Conservation (phyloP, 768 basidiomycete species). For the Phallus indusiatus region DNA sequence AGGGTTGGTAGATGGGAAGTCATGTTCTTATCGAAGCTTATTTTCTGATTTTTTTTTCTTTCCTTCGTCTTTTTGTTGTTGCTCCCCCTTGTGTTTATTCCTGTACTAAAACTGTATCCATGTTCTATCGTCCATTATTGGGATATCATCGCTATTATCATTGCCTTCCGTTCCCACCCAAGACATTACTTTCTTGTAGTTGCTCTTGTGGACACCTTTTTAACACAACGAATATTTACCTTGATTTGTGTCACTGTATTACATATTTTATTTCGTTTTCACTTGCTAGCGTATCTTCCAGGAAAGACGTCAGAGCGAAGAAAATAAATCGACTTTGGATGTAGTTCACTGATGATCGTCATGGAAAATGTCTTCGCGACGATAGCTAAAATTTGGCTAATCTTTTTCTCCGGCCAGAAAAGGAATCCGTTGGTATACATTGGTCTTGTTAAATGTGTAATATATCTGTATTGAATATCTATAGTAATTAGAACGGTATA, state of each 20-base stretch:
- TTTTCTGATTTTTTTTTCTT: background rate
- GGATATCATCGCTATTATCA: background rate
- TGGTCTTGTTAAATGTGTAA: too few relatives aligned
- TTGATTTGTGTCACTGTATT: background rate
- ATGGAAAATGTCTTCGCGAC: background rate
- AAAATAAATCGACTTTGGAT: background rate
- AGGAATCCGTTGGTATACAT: too few relatives aligned
- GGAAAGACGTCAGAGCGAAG: background rate
- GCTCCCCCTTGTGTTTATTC: background rate
- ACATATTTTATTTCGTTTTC: background rate
- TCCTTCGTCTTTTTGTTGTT: background rate
- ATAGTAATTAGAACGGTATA: background rate
- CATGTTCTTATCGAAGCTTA: background rate
- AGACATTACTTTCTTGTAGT: background rate
- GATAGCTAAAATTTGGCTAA: too few relatives aligned
- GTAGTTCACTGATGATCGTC: background rate
- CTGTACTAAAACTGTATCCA: background rate
- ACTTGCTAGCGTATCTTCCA: background rate
- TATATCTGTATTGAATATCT: too few relatives aligned
- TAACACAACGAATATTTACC: background rate
- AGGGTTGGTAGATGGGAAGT: too few relatives aligned
- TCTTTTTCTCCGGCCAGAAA: too few relatives aligned
- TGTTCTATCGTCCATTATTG: background rate
- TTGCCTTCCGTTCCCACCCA: background rate
- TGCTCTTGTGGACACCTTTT: background rate